Conservation (phyloP, 495 filamentous ascomycete genomes). For the Parmelia sp. region DNA sequence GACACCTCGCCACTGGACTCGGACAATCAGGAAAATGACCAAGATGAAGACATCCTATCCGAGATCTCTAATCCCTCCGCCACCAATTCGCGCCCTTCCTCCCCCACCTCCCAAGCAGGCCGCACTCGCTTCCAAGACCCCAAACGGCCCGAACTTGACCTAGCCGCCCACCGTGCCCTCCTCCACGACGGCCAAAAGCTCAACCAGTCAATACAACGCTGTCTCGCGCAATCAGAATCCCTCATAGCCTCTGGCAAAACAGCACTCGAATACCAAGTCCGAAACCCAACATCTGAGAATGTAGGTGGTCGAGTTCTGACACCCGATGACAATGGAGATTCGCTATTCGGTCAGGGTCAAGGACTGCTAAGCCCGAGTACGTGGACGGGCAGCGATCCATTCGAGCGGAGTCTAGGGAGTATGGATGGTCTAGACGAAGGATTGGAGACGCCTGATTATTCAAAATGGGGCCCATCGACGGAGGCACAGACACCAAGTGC, state of each 20-base stretch:
- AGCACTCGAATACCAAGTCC: constrained; percentile 74
- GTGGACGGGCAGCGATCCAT: constrained; percentile 13
- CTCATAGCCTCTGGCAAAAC: constrained; percentile 82
- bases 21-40: constrained; percentile 33
- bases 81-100: constrained; percentile 29
- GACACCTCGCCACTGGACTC: constrained; percentile 33
- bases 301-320: constrained; percentile 68
- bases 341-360: constrained; percentile 21
- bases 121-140: constrained; percentile 55
- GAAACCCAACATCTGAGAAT: constrained; percentile 67
- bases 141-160: constrained; percentile 69
- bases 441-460: constrained; percentile 8
- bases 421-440: constrained; percentile 1
- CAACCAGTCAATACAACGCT: constrained; percentile 86
- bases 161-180: constrained; percentile 81
- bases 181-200: constrained; percentile 85
- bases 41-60: constrained; percentile 41
- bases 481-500: neutral
- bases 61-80: constrained; percentile 24
- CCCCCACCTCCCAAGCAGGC: constrained; percentile 38
- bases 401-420: constrained; percentile 17
- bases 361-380: constrained; percentile 20
- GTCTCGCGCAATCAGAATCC: constrained; percentile 78
- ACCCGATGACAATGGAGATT: constrained; percentile 56
- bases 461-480: neutral